Percentiles rank a stretch among this genome's conserved stretches.
phyloP scores from a whole-genome alignment of 73 alveolate genomes.

The Tetrahymena thermophila region DNA sequence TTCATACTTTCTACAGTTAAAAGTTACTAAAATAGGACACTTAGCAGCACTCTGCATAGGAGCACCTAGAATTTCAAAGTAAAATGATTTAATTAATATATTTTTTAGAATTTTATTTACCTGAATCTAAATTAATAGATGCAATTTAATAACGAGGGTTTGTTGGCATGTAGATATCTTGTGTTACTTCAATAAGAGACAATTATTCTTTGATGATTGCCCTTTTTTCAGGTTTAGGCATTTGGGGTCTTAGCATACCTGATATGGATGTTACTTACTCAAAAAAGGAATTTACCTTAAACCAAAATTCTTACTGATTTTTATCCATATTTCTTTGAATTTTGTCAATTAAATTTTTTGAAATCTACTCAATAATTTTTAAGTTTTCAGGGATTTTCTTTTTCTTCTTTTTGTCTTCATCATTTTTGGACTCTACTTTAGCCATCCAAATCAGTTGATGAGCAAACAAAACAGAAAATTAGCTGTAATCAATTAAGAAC shows the following conservation, averaged over 20 bases:
- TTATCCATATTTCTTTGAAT: constrained; percentile 42
- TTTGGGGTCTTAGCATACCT: constrained; percentile 69
- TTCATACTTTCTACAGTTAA: constrained; percentile 77
- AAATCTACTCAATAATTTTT: constrained; percentile 31
- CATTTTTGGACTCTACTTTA: constrained; percentile 55
- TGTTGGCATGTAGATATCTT: constrained; percentile 88
- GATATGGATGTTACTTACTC: constrained; percentile 68
- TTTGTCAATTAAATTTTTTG: constrained; percentile 31
- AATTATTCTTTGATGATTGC: constrained; percentile 73
- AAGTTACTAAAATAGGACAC: constrained; percentile 86
- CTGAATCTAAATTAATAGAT: constrained; percentile 78
- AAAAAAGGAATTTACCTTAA: constrained; percentile 60
- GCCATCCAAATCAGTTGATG: constrained; percentile 67
- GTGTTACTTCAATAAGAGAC: constrained; percentile 67
- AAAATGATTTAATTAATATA: background rate
- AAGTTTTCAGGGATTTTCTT: constrained; percentile 1
- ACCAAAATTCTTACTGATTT: constrained; percentile 45
- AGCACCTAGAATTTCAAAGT: constrained; percentile 47
- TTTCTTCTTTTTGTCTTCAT: constrained; percentile 43
- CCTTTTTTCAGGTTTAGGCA: constrained; percentile 89
- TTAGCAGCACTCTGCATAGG: constrained; percentile 95
- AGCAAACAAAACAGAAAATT: constrained; percentile 51
- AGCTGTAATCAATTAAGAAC: constrained; percentile 54
- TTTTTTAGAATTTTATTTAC: background rate
- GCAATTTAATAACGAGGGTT: constrained; percentile 81